Evolutionary conservation across 75 land plant species (phyloP).

Genomic region (Isoetes taiwanensis): DNA sequence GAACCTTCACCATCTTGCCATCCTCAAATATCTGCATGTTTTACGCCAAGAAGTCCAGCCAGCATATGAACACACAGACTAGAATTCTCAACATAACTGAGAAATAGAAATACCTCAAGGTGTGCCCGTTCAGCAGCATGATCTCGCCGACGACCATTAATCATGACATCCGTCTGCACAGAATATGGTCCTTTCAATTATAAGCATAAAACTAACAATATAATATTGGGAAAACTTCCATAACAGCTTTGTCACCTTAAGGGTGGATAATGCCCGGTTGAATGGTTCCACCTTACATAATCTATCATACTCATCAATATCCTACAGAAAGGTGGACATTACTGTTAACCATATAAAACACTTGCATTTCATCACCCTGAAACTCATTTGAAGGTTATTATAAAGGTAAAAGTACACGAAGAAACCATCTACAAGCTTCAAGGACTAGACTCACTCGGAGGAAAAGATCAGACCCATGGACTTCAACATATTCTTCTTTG

Average conservation of each 20-base stretch:
- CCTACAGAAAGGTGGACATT: slow-evolving; percentile 9
- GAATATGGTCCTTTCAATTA: background rate
- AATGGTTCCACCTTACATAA: slow-evolving; percentile 33
- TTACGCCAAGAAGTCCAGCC: background rate
- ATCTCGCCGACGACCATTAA: slow-evolving; percentile 29
- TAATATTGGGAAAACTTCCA: no score
- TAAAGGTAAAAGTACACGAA: background rate
- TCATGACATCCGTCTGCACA: slow-evolving; percentile 32
- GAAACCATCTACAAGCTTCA: background rate
- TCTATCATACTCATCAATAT: slow-evolving; percentile 27
- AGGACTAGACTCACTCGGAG: slow-evolving; percentile 11
- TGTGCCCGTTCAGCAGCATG: slow-evolving; percentile 35
- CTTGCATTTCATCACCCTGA: no score
- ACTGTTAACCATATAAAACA: no score
- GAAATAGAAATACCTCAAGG: slow-evolving; percentile 20
- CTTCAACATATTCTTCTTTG: slow-evolving; percentile 18
- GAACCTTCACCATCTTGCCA: slow-evolving; percentile 21
- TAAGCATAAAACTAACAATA: background rate
- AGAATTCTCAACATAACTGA: no score
- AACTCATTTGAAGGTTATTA: no score
- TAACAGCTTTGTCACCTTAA: slow-evolving; percentile 10
- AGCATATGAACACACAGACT: no score
- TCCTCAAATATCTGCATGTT: slow-evolving; percentile 18
- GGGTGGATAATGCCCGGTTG: slow-evolving; percentile 17
- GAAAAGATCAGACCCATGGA: slow-evolving; percentile 24